phyloP scores from a whole-genome alignment of 352 stramenopile species.

The Saprolegnia parasitica region DNA sequence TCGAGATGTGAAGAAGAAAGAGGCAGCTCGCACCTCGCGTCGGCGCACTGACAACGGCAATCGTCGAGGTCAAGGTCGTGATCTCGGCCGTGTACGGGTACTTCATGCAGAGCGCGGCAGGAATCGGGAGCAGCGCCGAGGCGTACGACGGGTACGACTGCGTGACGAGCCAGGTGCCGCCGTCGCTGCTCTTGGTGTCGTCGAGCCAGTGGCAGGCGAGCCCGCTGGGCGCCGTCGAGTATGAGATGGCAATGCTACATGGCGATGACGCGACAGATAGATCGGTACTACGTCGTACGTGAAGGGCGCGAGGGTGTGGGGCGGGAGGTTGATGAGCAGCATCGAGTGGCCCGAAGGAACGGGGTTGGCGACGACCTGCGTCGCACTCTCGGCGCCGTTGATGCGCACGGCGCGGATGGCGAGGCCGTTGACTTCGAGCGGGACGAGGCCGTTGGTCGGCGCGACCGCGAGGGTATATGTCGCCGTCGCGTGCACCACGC shows the following conservation, averaged over 20 bases:
- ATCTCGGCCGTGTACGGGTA: constrained; percentile 20
- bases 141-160: constrained; percentile 24
- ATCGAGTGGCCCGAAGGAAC: constrained; percentile 1
- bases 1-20: too few species aligned
- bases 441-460: neutral
- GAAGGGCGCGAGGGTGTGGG: constrained; percentile 1
- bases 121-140: neutral
- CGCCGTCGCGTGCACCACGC: constrained; percentile 13
- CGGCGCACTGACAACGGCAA: neutral
- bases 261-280: neutral
- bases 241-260: constrained; percentile 13
- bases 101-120: constrained; percentile 13
- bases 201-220: constrained; percentile 23
- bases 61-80: constrained; percentile 12
- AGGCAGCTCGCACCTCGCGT: neutral
- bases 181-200: neutral
- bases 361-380: neutral
- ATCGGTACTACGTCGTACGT: neutral
- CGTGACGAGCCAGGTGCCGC: constrained; percentile 16
- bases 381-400: neutral
- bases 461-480: neutral
- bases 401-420: constrained; percentile 2
- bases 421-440: constrained; percentile 3
- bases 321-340: constrained; percentile 3
- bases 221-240: neutral